Evolutionary conservation across 202 grass and related monocot species (phyloP).

Genomic region (Schoenoplectus triqueter): DNA sequence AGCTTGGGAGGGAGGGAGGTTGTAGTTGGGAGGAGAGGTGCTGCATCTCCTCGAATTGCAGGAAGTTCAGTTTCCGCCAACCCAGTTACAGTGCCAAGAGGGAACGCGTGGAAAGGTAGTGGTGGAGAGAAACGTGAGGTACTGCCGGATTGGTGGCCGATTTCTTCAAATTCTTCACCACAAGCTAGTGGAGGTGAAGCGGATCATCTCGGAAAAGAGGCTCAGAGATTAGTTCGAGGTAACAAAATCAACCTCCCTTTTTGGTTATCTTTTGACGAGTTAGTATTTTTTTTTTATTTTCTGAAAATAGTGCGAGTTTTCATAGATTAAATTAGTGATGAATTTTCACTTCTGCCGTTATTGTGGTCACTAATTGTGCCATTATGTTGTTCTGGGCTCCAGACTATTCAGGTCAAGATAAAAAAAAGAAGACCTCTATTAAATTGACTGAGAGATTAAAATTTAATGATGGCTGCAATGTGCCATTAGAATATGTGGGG

Average conservation of each 20-base stretch:
- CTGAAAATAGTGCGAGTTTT: neutral
- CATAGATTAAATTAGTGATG: neutral
- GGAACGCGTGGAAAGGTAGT: neutral
- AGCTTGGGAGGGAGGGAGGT: conserved; percentile 92
- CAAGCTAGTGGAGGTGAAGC: conserved; percentile 22
- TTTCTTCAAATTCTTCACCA: neutral
- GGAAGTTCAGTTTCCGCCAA: conserved; percentile 23
- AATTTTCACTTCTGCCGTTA: neutral
- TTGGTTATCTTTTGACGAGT: conserved; percentile 8
- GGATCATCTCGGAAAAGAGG: conserved; percentile 43
- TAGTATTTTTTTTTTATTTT: neutral
- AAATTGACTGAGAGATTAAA: neutral
- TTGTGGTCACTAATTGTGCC: neutral
- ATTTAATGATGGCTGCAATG: neutral
- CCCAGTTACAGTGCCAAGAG: conserved; percentile 20
- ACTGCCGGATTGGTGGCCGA: conserved; percentile 52
- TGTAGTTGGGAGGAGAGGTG: conserved; percentile 46
- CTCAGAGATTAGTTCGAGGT: conserved; percentile 88
- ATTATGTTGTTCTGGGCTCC: neutral
- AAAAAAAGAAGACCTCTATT: too few species aligned
- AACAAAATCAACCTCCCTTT: conserved; percentile 27
- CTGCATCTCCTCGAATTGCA: neutral
- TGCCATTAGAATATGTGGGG: neutral
- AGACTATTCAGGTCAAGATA: too few species aligned
- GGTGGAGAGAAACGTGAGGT: conserved; percentile 24